Conservation (phyloP, 192 early-diverging fungal genomes). For the Mortierella antarctica region DNA sequence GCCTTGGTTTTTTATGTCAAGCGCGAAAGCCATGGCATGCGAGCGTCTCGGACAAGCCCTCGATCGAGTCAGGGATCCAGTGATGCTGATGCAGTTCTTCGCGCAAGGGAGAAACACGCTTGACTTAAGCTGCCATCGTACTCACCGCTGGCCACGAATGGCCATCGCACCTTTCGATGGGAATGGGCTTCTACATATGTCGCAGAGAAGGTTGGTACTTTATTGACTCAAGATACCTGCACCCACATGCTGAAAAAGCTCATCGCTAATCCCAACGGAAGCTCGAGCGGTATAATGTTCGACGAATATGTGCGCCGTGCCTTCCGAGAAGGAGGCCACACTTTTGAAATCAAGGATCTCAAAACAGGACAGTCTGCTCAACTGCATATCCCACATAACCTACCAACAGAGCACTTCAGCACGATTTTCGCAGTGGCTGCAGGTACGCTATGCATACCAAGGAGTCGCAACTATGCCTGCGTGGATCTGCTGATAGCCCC, state of each 20-base stretch:
- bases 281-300: constrained; percentile 34
- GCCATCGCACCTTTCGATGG: constrained; percentile 15
- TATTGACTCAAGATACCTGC: constrained; percentile 10
- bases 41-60: constrained; percentile 22
- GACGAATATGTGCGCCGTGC: constrained; percentile 20
- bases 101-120: constrained; percentile 18
- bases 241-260: constrained; percentile 14
- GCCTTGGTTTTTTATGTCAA: too few species aligned
- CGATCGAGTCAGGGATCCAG: constrained; percentile 7
- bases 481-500: constrained; percentile 24
- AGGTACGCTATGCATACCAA: constrained; percentile 19
- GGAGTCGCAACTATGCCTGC: constrained; percentile 25
- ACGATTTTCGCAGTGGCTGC: neutral
- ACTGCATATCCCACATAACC: constrained; percentile 7
- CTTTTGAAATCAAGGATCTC: constrained; percentile 23
- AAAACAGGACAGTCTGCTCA: neutral
- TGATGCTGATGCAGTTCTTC: constrained; percentile 30
- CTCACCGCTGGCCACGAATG: constrained; percentile 30
- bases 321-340: constrained; percentile 29
- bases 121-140: constrained; percentile 24
- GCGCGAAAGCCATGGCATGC: too few species aligned
- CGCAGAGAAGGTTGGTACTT: constrained; percentile 3
- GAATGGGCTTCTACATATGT: constrained; percentile 38
- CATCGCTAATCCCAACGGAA: constrained; percentile 4
- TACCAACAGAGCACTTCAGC: neutral